Evolutionary conservation across 2,329 filamentous ascomycete genomes (phyloP).

Genomic region (Aspergillus tubingensis): DNA sequence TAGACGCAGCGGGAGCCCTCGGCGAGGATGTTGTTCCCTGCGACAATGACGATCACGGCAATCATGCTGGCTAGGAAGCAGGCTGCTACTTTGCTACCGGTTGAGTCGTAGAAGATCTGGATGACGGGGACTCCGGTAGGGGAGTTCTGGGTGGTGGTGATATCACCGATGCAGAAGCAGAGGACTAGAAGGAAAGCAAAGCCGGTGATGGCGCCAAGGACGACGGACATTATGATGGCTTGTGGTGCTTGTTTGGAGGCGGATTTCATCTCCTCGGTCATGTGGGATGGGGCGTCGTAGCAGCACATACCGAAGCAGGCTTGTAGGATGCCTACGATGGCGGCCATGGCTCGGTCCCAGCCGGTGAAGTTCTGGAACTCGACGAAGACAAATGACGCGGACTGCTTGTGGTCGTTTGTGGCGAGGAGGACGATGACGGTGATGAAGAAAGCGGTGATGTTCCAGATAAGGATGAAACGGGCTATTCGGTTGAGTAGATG

Average conservation of each 20-base stretch:
- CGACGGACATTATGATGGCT: constrained; percentile 50
- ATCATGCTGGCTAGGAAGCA: constrained; percentile 52
- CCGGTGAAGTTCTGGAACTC: constrained; percentile 59
- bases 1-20: constrained; percentile 52
- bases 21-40: constrained; percentile 50
- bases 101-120: constrained; percentile 56
- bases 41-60: constrained; percentile 51
- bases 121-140: constrained; percentile 55
- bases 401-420: constrained; percentile 55
- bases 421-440: constrained; percentile 55
- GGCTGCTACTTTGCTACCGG: constrained; percentile 47
- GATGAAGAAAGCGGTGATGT: constrained; percentile 54
- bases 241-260: constrained; percentile 37
- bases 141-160: constrained; percentile 48
- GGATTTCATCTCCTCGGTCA: constrained; percentile 47
- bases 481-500: constrained; percentile 56
- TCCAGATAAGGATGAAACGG: constrained; percentile 53
- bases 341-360: constrained; percentile 52
- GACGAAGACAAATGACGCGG: constrained; percentile 55
- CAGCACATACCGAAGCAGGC: constrained; percentile 56
- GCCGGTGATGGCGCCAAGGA: constrained; percentile 49
- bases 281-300: constrained; percentile 53
- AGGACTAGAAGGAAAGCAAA: constrained; percentile 52
- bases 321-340: constrained; percentile 56
- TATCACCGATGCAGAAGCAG: constrained; percentile 56